Conservation (phyloP, 176 grass and related monocot genomes). For the Oryza rufipogon region DNA sequence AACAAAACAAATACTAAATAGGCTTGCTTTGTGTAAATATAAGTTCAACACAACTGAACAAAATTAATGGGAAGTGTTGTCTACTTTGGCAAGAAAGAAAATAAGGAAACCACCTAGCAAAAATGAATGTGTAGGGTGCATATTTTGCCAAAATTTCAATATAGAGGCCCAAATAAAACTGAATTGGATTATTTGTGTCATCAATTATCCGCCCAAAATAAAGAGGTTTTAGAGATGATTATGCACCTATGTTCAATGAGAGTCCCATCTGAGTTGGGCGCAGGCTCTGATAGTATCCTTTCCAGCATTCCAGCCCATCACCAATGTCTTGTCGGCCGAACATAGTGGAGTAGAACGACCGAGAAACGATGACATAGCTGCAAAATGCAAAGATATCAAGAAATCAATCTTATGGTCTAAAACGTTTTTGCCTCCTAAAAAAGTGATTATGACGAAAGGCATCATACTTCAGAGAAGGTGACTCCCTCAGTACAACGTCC, state of each 20-base stretch:
- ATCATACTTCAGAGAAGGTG: constrained; percentile 63
- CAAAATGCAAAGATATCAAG: constrained; percentile 9
- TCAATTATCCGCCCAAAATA: not conserved
- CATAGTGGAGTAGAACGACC: constrained; percentile 72
- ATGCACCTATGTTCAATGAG: constrained; percentile 76
- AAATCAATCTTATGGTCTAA: not conserved
- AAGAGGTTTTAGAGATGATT: not conserved
- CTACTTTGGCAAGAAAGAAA: no score
- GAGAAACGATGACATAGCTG: constrained; percentile 67
- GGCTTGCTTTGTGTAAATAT: not conserved
- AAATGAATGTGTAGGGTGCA: not conserved
- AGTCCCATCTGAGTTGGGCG: constrained; percentile 83
- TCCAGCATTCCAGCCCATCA: constrained; percentile 79
- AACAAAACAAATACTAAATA: not conserved
- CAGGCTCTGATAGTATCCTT: constrained; percentile 87
- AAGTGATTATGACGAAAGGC: not conserved
- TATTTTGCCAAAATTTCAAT: not conserved
- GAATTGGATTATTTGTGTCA: not conserved
- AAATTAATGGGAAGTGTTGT: not conserved
- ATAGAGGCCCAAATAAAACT: not conserved
- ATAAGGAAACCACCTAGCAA: not conserved
- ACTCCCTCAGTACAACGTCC: constrained; percentile 76
- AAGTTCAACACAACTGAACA: not conserved
- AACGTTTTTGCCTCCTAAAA: not conserved
- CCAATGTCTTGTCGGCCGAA: constrained; percentile 55